phyloP scores from a whole-genome alignment of 2,329 filamentous ascomycete species.

The Elsinoe necatrix region DNA sequence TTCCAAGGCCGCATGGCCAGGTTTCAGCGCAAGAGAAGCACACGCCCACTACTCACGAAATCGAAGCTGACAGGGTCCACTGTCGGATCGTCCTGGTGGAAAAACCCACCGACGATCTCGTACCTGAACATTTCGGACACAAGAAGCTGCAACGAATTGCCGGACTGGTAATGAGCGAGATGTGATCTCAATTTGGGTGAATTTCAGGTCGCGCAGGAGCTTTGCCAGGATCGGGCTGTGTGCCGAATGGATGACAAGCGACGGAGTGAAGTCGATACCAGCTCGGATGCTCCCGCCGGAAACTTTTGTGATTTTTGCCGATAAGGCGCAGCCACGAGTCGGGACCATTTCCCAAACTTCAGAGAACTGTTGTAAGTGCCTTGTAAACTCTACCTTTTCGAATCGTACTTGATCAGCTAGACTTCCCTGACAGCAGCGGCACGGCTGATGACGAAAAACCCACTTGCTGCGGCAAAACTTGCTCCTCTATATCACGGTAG shows the following conservation, averaged over 20 bases:
- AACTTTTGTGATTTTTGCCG: not conserved
- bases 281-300: not conserved
- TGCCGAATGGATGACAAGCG: not conserved
- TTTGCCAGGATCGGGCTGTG: not conserved
- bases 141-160: not conserved
- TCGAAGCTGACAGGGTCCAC: constrained; percentile 53
- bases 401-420: not conserved
- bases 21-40: constrained; percentile 14
- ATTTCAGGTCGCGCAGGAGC: not conserved
- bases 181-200: not conserved
- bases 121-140: not conserved
- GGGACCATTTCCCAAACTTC: not conserved
- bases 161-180: not conserved
- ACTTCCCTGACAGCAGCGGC: not conserved
- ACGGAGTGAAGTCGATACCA: not conserved
- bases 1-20: constrained; percentile 17
- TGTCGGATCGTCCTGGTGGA: constrained; percentile 52
- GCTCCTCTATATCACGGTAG: not conserved
- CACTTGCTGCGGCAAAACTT: not conserved
- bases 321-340: not conserved
- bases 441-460: not conserved
- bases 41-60: constrained; percentile 42
- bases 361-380: not conserved
- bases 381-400: not conserved
- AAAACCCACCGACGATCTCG: constrained; percentile 44